phyloP scores from a whole-genome alignment of 1,284 basidiomycete genomes.

The Mycena sp. region DNA sequence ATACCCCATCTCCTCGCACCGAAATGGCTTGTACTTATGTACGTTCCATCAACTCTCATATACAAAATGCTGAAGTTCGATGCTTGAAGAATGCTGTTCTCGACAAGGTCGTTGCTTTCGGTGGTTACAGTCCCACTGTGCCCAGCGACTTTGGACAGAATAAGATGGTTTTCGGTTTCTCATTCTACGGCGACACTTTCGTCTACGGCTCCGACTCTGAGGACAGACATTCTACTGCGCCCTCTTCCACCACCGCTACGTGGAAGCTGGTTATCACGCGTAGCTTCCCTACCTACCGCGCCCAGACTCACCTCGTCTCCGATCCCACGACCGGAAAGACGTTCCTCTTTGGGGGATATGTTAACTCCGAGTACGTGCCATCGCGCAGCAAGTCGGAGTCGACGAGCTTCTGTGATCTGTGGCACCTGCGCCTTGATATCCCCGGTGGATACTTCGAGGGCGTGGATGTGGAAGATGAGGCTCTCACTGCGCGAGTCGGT shows the following conservation, averaged over 20 bases:
- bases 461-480: slow-evolving; percentile 50
- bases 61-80: background rate
- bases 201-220: slow-evolving; percentile 28
- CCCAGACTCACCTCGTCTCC: slow-evolving; percentile 29
- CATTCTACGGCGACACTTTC: slow-evolving; percentile 37
- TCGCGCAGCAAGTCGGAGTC: slow-evolving; percentile 38
- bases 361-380: slow-evolving; percentile 47
- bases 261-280: slow-evolving; percentile 41
- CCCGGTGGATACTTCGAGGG: slow-evolving; percentile 46
- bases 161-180: slow-evolving; percentile 18
- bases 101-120: slow-evolving; percentile 49
- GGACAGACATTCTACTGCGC: slow-evolving; percentile 35
- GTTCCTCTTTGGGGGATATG: slow-evolving; percentile 50
- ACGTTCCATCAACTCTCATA: slow-evolving; percentile 12
- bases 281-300: slow-evolving; percentile 41
- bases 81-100: slow-evolving; percentile 43
- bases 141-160: slow-evolving; percentile 34
- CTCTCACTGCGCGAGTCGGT: slow-evolving; percentile 46
- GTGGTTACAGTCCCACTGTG: slow-evolving; percentile 49
- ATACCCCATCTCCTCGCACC: slow-evolving; percentile 47
- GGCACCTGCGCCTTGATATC: slow-evolving; percentile 50
- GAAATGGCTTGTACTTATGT: slow-evolving; percentile 49
- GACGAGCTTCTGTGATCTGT: slow-evolving; percentile 49
- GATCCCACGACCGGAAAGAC: slow-evolving; percentile 47
- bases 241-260: slow-evolving; percentile 34